Evolutionary conservation across 2,329 filamentous ascomycete genomes (phyloP), one percentile per base, ranked within the genome.

Genomic region (Paracoccidioides lutzii): DNA sequence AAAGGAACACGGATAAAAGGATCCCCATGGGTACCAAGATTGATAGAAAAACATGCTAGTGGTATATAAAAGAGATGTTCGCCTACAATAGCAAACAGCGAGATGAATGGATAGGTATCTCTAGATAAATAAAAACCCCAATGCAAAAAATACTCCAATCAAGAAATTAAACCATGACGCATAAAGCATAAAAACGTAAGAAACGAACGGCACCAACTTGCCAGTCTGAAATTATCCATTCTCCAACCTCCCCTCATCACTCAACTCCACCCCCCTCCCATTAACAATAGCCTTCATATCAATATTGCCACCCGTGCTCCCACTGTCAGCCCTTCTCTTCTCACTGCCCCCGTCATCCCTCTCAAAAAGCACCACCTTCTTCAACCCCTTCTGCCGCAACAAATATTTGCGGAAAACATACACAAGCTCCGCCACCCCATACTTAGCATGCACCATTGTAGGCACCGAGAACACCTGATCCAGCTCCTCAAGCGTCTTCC

Each of bases 401-500:
- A 71, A 43, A 61, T 71, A 71, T 48, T 68, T 61, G 43, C 68
- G 65, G 7, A 69, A 46, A 48, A 71, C 68, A 45, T 68, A 72
- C 2, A 64, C 63, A 46, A 72, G 64, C 59, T 73, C 69, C 15
- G 69, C 63, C 50, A 72, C 45, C 0, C 70, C 70, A 62, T 71
- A 74, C 46, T 58, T 59, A 4, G 67, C 72, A 63, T 75, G 73
- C 35, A 73, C 64, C 10, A 66, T 62, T 2, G 75, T 79, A 0
- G 77, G 73, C 1, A 81, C 75, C 1, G 70, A 73, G 63, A 81
- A 81, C 14, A 81, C 76, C 60, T 79, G 74, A 59, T 78, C 76
- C 48, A 79, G 62, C 58, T 76, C 73, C 54, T 76, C 73, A 0
- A 76, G 67, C 0, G 73, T 75, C 57, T 68, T 70, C 1, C 66